phyloP scores from a whole-genome alignment of 192 early-diverging fungal species.

The Funneliformis geosporum region DNA sequence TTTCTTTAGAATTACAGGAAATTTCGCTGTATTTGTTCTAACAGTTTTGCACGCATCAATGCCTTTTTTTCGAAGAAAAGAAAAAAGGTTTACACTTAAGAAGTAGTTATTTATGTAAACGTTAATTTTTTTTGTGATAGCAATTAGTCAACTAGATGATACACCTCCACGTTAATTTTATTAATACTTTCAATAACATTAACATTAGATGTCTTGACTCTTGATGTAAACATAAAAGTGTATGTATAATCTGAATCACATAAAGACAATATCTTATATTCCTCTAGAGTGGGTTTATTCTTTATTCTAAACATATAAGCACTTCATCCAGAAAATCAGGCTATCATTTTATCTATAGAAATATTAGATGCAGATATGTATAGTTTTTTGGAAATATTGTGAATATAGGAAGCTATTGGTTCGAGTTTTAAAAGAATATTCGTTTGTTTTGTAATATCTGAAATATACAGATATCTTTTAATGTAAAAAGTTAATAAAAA shows the following conservation, averaged over 20 bases:
- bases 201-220: conserved; percentile 9
- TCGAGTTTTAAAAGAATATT: conserved; percentile 30
- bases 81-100: too few species aligned
- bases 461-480: conserved; percentile 34
- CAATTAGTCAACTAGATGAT: neutral
- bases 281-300: conserved; percentile 34
- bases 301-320: conserved; percentile 35
- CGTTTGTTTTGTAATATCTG: neutral
- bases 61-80: too few species aligned
- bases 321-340: conserved; percentile 35
- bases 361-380: conserved; percentile 34
- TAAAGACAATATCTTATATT: conserved; percentile 40
- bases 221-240: conserved; percentile 30
- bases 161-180: conserved; percentile 6
- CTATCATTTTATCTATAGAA: conserved; percentile 42
- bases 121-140: too few species aligned
- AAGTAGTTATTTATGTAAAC: too few species aligned
- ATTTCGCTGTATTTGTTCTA: too few species aligned
- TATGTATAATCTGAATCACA: conserved; percentile 38
- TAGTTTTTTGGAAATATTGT: conserved; percentile 16
- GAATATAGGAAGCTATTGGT: conserved; percentile 30
- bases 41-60: conserved; percentile 1
- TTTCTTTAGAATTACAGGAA: neutral
- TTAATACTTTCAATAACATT: conserved; percentile 6
- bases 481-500: neutral